These are phyloP conservation scores for Lentinus brumalis DNA, from an alignment of 768 basidiomycete species.

Conservation along the genomic window DNA sequence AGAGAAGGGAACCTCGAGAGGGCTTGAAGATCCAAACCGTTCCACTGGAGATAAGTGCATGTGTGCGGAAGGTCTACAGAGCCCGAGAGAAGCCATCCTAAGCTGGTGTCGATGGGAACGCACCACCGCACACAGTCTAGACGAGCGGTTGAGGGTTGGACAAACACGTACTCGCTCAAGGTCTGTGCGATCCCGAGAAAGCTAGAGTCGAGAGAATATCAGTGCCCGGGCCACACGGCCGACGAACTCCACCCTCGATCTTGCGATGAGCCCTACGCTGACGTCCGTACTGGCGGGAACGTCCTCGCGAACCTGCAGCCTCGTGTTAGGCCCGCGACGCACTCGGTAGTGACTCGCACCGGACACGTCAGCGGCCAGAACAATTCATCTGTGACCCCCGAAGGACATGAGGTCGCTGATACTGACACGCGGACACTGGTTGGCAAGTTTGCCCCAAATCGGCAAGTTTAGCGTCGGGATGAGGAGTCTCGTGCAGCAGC, in stretches of 20 bases:
- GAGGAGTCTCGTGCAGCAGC: conserved; percentile 7
- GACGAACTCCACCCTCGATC: conserved; percentile 4
- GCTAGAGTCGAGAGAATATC: not conserved
- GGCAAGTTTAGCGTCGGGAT: conserved; percentile 13
- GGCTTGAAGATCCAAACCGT: conserved; percentile 7
- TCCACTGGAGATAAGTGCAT: conserved; percentile 3
- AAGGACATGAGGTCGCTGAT: conserved; percentile 10
- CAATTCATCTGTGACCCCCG: not conserved
- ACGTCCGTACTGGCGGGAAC: not conserved
- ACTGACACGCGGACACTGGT: conserved; percentile 12
- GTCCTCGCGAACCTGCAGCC: not conserved
- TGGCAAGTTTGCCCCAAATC: conserved; percentile 6
- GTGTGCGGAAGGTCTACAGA: not conserved
- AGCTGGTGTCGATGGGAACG: conserved; percentile 4
- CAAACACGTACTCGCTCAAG: conserved; percentile 1
- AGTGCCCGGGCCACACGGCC: not conserved
- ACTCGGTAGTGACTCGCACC: not conserved
- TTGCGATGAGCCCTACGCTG: not conserved
- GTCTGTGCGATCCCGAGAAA: conserved; percentile 3
- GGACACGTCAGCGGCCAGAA: not conserved
- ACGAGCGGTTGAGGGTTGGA: not conserved
- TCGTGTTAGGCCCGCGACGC: not conserved
- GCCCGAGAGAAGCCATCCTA: conserved; percentile 6
- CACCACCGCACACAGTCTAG: conserved; percentile 1
- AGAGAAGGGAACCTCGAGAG: not conserved